phyloP scores from a whole-genome alignment of 495 filamentous ascomycete genomes.

The Neurospora sp. region DNA sequence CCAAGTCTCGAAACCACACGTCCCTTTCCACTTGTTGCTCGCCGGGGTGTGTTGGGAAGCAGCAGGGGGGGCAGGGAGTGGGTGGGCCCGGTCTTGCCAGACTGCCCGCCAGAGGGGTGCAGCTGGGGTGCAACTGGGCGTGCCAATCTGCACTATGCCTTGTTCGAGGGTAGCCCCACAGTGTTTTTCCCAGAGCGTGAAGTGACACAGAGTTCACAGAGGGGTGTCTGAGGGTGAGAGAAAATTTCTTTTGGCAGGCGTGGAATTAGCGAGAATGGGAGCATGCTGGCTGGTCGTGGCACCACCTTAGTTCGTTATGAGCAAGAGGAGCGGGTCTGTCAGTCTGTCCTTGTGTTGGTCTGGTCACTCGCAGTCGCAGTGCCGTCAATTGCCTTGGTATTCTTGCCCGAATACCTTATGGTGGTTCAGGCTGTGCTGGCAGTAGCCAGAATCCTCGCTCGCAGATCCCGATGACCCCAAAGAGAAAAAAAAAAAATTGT shows the following conservation, averaged over 20 bases:
- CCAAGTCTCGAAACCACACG: constrained; percentile 7
- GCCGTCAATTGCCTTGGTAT: background rate
- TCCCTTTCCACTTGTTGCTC: background rate
- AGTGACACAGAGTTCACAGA: constrained; percentile 3
- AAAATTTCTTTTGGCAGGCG: constrained; percentile 15
- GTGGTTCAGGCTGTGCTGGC: background rate
- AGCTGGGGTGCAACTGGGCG: constrained; percentile 3
- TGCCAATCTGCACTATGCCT: constrained; percentile 21
- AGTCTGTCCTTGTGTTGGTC: constrained; percentile 4
- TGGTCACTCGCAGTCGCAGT: background rate
- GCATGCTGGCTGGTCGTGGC: constrained; percentile 19
- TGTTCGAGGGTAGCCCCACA: constrained; percentile 5
- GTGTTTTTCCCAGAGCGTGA: constrained; percentile 1
- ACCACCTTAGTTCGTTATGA: constrained; percentile 24
- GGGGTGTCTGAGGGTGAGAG: constrained; percentile 9
- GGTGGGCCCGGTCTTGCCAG: constrained; percentile 17
- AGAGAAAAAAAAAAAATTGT: background rate
- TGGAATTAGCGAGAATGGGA: constrained; percentile 16
- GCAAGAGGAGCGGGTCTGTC: constrained; percentile 13
- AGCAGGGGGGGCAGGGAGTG: constrained; percentile 7
- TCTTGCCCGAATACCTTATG: background rate
- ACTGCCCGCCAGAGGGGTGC: constrained; percentile 7
- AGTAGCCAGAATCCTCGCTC: background rate
- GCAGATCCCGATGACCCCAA: background rate
- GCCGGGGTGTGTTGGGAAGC: background rate